Base-by-base conservation (phyloP, 192 early-diverging fungal genomes). In the Coemansia nantahalensis region DNA sequence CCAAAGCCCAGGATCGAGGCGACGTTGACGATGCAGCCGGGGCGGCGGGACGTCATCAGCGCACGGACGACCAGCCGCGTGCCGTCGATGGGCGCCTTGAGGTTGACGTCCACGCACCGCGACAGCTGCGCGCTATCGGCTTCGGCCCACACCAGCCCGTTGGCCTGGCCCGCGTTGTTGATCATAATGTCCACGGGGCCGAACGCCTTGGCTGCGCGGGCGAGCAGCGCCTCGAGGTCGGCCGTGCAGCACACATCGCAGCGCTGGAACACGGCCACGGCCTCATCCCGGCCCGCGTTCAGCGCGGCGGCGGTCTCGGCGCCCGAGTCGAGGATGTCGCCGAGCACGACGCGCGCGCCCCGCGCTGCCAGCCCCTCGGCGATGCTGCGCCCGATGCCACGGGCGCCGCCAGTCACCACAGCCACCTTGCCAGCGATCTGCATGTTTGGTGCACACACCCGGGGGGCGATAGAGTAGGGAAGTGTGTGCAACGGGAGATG, bases 11-110 rank as follows among this genome's bases (percentile, higher is more conserved):
- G 86, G 45, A 87, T 77, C 8, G 86, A 88, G 1, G 90, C 84
- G 4, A 84, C 86, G 53, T 89, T 93, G 35, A 93, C 67, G 18
- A 90, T 82, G 8, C 88, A 83, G 8, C 85, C 89, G 7, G 33
- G 48, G 8, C 76, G 78, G n/a, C 62, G 49, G 23, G 62, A 66
- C 21, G 78, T 62, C 7, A 59, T 40, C 51, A 90, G 73, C 43
- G 83, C 67, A n/a, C 74, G 54, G 16, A 91, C 64, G 0, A 83
- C 91, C 24, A 88, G 51, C 5, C 84, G 82, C 0, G 91, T 90
- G 23, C 89, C 88, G 31, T 84, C 69, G 32, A 93, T 75, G 5
- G 90, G 86, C 18, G 85, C 87, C 8, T 76, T 81, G 22, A 90
- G 61, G 69, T 93, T 86, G 51, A 90, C 83, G 56, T 88, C 87